Evolutionary conservation across 106 monocot species (phyloP).

Genomic region (Agapanthus africanus): DNA sequence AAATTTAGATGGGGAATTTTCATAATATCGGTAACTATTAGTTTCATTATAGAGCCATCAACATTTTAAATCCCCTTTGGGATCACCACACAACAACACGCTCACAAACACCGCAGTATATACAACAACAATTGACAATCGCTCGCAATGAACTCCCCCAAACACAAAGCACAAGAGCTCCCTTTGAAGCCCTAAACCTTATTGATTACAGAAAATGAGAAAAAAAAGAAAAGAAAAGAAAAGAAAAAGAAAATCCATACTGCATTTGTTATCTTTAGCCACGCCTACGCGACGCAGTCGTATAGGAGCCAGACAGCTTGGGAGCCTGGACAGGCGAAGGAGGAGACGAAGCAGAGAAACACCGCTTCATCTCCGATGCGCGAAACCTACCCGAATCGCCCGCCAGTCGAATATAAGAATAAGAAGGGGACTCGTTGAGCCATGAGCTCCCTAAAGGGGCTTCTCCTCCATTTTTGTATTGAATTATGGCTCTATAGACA

Average conservation of each 20-base stretch:
- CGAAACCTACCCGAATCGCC: slow-evolving; percentile 6
- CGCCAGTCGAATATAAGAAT: slow-evolving; percentile 7
- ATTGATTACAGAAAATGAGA: no score
- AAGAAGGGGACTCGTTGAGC: slow-evolving; percentile 26
- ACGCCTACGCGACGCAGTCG: neutral
- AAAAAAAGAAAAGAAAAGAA: no score
- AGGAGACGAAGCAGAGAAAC: neutral
- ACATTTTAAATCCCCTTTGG: slow-evolving; percentile 5
- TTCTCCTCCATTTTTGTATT: slow-evolving; percentile 33
- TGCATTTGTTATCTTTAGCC: no score
- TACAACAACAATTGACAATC: neutral
- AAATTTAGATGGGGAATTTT: no score
- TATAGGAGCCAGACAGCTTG: neutral
- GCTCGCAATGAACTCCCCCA: no score
- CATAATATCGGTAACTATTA: no score
- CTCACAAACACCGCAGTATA: no score
- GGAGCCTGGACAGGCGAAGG: neutral
- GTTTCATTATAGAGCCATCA: no score
- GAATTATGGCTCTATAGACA: no score
- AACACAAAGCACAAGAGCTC: neutral
- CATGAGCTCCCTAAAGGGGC: slow-evolving; percentile 16
- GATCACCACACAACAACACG: no score
- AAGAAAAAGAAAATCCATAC: no score
- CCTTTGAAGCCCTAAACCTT: no score
- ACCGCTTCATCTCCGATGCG: neutral